These are phyloP conservation scores for Fusarium liriodendri DNA, from an alignment of 2,329 filamentous ascomycete genomes.

Conservation along the genomic window DNA sequence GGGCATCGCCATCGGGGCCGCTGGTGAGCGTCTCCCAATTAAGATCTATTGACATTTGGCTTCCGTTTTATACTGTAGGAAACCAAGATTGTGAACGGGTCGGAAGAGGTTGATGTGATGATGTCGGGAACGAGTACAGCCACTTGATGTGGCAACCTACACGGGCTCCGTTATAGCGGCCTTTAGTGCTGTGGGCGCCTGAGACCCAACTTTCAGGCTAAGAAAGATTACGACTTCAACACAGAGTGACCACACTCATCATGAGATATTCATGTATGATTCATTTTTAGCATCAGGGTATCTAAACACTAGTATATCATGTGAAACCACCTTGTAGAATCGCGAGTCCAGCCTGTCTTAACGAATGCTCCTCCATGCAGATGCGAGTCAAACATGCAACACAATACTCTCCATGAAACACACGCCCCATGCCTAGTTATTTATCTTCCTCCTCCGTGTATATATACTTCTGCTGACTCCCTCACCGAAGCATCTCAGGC, in stretches of 20 bases:
- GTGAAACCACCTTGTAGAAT: background rate
- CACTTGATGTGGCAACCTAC: background rate
- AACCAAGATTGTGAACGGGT: background rate
- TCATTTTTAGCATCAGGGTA: background rate
- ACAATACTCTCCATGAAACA: conserved; percentile 2
- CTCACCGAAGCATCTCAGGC: conserved; percentile 46
- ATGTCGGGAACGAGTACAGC: background rate
- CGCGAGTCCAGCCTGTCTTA: conserved; percentile 1
- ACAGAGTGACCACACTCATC: background rate
- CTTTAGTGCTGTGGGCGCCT: conserved; percentile 16
- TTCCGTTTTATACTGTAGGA: background rate
- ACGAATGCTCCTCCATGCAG: conserved; percentile 24
- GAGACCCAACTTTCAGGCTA: background rate
- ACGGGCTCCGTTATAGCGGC: conserved; percentile 1
- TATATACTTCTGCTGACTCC: background rate
- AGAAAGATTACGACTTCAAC: background rate
- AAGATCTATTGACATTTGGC: conserved; percentile 92
- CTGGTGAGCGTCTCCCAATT: conserved; percentile 94
- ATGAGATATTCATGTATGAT: background rate
- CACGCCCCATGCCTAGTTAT: background rate
- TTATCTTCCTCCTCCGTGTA: background rate
- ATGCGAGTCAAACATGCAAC: conserved; percentile 15
- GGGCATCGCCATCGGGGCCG: conserved; percentile 85
- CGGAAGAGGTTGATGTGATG: conserved; percentile 24
- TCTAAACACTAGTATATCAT: conserved; percentile 18